Evolutionary conservation across 768 basidiomycete genomes (phyloP), one percentile per base, ranked within the genome.

Genomic region (Boletus insuetus): DNA sequence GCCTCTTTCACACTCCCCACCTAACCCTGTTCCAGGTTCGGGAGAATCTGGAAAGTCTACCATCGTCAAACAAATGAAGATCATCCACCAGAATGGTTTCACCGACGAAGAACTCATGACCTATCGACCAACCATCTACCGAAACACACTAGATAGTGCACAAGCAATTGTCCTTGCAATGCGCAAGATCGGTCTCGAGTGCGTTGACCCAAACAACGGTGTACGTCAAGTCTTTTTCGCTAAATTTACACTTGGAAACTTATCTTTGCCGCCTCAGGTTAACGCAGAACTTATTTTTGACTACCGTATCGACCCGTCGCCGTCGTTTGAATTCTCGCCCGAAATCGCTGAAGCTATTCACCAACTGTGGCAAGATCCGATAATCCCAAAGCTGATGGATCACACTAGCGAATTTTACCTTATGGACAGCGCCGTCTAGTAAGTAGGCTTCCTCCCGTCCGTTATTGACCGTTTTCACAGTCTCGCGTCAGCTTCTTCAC

Each of bases 41-140:
- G 93, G 95, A 64, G 94, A 96, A 76, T 91, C 89, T 1, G 96
- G 95, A 7, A 98, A 98, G 74, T 87, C 85, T 5, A 98, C 95
- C 0, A 93, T 98, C 60, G 94, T 97, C 35, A 98, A 98, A 69
- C 95, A 98, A 72, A 97, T 98, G 94, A 97, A 96, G 79, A 95
- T 98, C 54, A 94, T 98, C 46, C 91, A 98, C 70, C 91, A 96
- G 70, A 85, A 87, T 58, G 95, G 95, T 13, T 98, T 94, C 73
- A 82, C 86, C 3, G 72, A 74, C 9, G 81, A 87, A 0, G 94
- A 97, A 69, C 82, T 93, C 26, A 77, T 86, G 56, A 79, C 83
- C 4, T 96, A 84, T 75, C 79, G 88, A 19, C 81, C 85, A 0
- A 86, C 87, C 31, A 85, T 98, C 46, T 93, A 88, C 73, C 84